These are phyloP conservation scores for Pseudodiploospora longispora DNA, from an alignment of 2,329 filamentous ascomycete genomes.

Conservation along the genomic window DNA sequence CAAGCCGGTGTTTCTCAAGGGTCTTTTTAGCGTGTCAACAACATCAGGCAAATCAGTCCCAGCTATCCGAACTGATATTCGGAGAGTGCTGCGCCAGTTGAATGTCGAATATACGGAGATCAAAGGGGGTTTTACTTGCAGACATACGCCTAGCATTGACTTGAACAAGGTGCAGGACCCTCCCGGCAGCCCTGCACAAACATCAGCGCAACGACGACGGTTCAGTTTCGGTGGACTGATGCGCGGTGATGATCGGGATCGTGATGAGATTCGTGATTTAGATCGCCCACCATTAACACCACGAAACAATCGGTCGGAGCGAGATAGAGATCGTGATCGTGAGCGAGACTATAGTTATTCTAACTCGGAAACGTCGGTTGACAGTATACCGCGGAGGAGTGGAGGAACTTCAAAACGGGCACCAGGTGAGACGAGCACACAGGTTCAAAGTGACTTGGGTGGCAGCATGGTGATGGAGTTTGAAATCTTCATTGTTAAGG, in stretches of 20 bases:
- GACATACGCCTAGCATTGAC: conserved; percentile 83
- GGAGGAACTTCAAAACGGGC: conserved; percentile 47
- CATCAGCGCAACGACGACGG: conserved; percentile 59
- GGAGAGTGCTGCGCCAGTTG: conserved; percentile 77
- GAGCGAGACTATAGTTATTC: conserved; percentile 64
- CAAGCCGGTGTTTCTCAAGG: conserved; percentile 93
- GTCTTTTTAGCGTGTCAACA: conserved; percentile 92
- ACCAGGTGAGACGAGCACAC: conserved; percentile 82
- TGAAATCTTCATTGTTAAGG: conserved; percentile 96
- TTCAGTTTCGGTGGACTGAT: conserved; percentile 73
- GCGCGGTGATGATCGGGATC: conserved; percentile 52
- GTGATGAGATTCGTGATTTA: conserved; percentile 63
- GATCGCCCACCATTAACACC: conserved; percentile 32
- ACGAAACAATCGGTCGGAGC: conserved; percentile 32
- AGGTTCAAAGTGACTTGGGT: conserved; percentile 83
- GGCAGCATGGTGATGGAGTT: conserved; percentile 80
- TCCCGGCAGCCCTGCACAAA: conserved; percentile 46
- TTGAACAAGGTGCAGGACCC: conserved; percentile 63
- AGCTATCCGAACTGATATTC: conserved; percentile 82
- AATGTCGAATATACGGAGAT: conserved; percentile 91
- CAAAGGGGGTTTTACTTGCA: conserved; percentile 85
- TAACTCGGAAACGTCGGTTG: conserved; percentile 79
- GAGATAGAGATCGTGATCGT: conserved; percentile 27
- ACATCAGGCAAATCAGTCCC: conserved; percentile 86
- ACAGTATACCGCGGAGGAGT: conserved; percentile 54